Evolutionary conservation across 2,329 filamentous ascomycete species (phyloP).

Genomic region (Hypoxylon sp.): DNA sequence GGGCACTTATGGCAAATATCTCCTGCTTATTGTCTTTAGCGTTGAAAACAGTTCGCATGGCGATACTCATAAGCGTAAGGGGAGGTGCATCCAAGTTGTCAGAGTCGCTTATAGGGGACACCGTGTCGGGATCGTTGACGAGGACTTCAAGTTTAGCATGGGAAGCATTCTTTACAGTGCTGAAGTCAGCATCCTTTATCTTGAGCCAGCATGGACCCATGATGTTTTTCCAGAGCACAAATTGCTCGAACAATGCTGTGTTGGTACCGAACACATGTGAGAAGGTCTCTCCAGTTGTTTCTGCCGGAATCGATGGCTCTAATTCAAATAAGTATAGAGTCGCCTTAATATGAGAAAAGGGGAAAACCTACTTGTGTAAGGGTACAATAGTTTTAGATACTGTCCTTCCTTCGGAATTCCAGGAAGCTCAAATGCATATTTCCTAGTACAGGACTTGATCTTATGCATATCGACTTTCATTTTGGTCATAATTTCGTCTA

Average conservation of each 20-base stretch:
- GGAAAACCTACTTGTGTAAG: constrained; percentile 79
- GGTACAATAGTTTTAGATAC: constrained; percentile 96
- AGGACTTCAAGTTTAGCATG: constrained; percentile 96
- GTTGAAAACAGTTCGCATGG: constrained; percentile 90
- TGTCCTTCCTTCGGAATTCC: constrained; percentile 89
- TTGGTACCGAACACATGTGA: constrained; percentile 95
- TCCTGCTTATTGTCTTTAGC: constrained; percentile 96
- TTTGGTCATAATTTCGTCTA: constrained; percentile 88
- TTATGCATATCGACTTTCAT: constrained; percentile 91
- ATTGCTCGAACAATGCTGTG: constrained; percentile 96
- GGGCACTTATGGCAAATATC: constrained; percentile 89
- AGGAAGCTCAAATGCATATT: constrained; percentile 94
- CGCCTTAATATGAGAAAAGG: neutral
- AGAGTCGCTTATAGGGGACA: constrained; percentile 80
- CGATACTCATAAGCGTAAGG: constrained; percentile 95
- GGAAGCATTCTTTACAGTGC: constrained; percentile 88
- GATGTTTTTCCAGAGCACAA: constrained; percentile 98
- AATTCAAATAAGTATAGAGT: constrained; percentile 41
- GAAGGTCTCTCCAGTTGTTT: constrained; percentile 86
- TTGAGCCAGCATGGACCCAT: constrained; percentile 99
- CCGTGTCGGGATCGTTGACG: constrained; percentile 81
- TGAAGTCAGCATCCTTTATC: constrained; percentile 88
- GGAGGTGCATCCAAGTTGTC: constrained; percentile 88
- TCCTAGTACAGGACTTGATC: constrained; percentile 89
- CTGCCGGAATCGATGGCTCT: constrained; percentile 79